phyloP scores from a whole-genome alignment of 2,329 filamentous ascomycete genomes.

The Fusarium nisikadoi region DNA sequence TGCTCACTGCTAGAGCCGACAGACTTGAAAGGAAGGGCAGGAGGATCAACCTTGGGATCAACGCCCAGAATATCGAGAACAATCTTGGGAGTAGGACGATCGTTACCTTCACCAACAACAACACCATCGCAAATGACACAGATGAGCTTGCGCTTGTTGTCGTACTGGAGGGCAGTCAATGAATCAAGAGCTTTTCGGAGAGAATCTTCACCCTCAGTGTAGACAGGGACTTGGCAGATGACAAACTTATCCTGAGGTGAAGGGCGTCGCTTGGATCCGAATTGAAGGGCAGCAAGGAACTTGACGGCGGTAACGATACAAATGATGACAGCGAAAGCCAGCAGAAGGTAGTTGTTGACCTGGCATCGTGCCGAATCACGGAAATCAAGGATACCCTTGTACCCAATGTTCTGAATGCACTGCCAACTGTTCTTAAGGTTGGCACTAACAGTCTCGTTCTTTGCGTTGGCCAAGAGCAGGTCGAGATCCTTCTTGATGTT shows the following conservation, averaged over 20 bases:
- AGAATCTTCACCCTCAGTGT: slow-evolving; percentile 97
- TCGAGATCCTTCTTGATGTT: slow-evolving; percentile 79
- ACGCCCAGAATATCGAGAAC: slow-evolving; percentile 97
- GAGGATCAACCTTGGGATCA: slow-evolving; percentile 95
- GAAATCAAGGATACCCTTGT: slow-evolving; percentile 86
- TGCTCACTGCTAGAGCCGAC: slow-evolving; percentile 90
- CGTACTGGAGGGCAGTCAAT: slow-evolving; percentile 91
- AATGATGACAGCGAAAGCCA: slow-evolving; percentile 87
- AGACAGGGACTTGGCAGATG: slow-evolving; percentile 97
- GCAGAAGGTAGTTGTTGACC: slow-evolving; percentile 89
- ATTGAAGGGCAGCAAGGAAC: slow-evolving; percentile 91
- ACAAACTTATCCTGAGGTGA: slow-evolving; percentile 97
- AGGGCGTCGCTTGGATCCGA: slow-evolving; percentile 90
- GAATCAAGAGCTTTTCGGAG: slow-evolving; percentile 93
- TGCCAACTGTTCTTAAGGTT: slow-evolving; percentile 73
- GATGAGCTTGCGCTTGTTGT: slow-evolving; percentile 98
- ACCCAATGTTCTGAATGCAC: slow-evolving; percentile 87
- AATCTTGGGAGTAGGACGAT: slow-evolving; percentile 96
- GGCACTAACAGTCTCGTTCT: slow-evolving; percentile 62
- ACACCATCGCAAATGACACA: slow-evolving; percentile 97
- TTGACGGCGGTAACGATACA: slow-evolving; percentile 84
- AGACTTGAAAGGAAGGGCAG: slow-evolving; percentile 92
- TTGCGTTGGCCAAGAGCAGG: slow-evolving; percentile 58
- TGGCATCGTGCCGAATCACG: slow-evolving; percentile 79
- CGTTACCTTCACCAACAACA: slow-evolving; percentile 95